Evolutionary conservation across 179 eudicot species (phyloP).

Genomic region (Beta lomatogona): DNA sequence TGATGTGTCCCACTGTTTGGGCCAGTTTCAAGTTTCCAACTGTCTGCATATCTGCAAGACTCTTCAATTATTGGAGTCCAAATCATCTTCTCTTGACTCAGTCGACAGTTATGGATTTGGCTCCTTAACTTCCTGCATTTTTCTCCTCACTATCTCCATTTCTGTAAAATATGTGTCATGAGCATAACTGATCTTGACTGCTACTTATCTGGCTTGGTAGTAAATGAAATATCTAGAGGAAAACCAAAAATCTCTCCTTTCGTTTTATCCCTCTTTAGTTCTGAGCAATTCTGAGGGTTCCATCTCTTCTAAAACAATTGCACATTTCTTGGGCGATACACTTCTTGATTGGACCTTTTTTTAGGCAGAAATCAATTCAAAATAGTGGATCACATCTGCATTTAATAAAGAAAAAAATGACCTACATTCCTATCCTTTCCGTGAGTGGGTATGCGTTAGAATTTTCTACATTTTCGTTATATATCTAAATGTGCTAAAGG

Average conservation of each 20-base stretch:
- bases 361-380: not conserved
- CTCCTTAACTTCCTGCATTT: not conserved
- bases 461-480: not conserved
- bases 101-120: not conserved
- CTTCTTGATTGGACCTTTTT: not conserved
- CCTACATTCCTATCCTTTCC: not conserved
- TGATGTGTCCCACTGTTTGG: not conserved
- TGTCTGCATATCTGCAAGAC: not conserved
- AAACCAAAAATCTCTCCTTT: not conserved
- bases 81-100: not conserved
- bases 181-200: not conserved
- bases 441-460: not conserved
- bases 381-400: not conserved
- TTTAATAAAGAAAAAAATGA: not conserved
- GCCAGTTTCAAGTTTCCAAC: not conserved
- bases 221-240: not conserved
- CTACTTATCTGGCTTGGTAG: not conserved
- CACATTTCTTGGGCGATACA: not conserved
- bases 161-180: not conserved
- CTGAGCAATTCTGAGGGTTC: not conserved
- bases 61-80: not conserved
- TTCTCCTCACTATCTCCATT: not conserved
- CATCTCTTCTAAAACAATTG: not conserved
- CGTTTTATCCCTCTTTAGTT: not conserved
- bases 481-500: not conserved